A percentile compares a stretch with the other conserved stretches of the same genome.
These are phyloP conservation scores for Thozetella sp. DNA, from an alignment of 495 filamentous ascomycete genomes.

Conservation along the genomic window DNA sequence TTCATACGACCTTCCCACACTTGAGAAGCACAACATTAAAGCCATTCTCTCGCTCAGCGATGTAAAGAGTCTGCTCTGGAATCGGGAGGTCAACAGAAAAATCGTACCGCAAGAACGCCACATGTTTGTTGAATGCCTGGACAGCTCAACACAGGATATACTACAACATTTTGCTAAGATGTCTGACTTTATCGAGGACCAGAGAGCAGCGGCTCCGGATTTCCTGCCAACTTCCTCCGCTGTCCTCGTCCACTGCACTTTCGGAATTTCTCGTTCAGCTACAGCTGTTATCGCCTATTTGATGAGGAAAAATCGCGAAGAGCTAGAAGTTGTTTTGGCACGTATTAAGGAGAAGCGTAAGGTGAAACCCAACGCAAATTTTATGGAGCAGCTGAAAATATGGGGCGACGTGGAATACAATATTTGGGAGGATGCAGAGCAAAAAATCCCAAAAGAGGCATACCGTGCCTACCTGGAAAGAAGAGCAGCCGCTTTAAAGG, in stretches of 20 bases:
- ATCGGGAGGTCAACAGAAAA: background rate
- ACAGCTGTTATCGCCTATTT: background rate
- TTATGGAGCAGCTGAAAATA: background rate
- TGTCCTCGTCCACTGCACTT: background rate
- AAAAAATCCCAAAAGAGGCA: background rate
- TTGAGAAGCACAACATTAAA: background rate
- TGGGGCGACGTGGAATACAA: background rate
- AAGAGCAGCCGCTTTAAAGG: background rate
- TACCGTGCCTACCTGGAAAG: background rate
- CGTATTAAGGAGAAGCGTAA: background rate
- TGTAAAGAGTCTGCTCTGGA: background rate
- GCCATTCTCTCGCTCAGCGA: background rate
- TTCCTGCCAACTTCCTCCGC: background rate
- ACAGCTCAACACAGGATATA: background rate
- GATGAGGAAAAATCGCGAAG: background rate
- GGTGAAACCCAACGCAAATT: background rate
- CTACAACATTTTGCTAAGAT: background rate
- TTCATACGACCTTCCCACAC: background rate
- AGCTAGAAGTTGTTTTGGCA: background rate
- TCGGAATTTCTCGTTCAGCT: background rate
- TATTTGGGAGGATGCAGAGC: background rate
- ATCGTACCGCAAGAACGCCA: background rate
- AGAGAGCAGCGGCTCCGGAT: background rate
- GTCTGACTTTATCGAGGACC: background rate
- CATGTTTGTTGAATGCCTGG: background rate